These are phyloP conservation scores for Ormosia emarginata DNA, from an alignment of 306 rosid genomes.

Conservation along the genomic window DNA sequence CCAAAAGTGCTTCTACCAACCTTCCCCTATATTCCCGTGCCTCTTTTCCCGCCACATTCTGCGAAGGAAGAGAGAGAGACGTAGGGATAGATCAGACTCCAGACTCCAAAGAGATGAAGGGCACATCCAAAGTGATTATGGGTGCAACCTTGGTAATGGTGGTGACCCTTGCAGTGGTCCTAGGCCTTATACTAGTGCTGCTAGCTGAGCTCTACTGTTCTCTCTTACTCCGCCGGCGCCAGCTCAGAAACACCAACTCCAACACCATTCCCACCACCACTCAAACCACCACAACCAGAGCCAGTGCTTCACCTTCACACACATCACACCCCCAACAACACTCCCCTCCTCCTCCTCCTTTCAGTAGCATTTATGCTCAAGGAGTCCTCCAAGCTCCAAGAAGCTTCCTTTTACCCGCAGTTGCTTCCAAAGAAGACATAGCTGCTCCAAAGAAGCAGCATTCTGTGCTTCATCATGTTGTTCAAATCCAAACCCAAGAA, in stretches of 20 bases:
- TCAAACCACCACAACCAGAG: not conserved
- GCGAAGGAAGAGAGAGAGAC: not conserved
- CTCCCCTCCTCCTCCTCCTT: constrained; percentile 26
- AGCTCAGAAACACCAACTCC: constrained; percentile 36
- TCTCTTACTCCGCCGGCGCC: constrained; percentile 73
- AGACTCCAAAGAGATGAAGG: constrained; percentile 56
- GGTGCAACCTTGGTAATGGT: constrained; percentile 84
- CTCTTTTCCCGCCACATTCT: constrained; percentile 24
- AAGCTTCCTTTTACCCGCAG: constrained; percentile 56
- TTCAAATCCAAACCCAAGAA: constrained; percentile 49
- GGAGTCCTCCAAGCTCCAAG: constrained; percentile 79
- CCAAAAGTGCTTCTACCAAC: constrained; percentile 33
- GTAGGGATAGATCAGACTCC: not conserved
- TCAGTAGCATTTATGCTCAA: constrained; percentile 48
- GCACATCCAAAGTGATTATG: constrained; percentile 75
- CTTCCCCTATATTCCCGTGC: constrained; percentile 20
- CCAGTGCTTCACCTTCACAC: constrained; percentile 22
- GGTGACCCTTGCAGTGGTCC: constrained; percentile 73
- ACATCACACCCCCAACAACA: constrained; percentile 28
- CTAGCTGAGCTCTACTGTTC: constrained; percentile 91
- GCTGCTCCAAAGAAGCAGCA: constrained; percentile 38
- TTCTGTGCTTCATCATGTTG: constrained; percentile 40
- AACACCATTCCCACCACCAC: not conserved
- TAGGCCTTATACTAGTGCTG: constrained; percentile 69
- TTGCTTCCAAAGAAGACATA: constrained; percentile 39